A percentile compares a stretch with the other conserved stretches of the same genome.
phyloP scores from a whole-genome alignment of 106 monocot genomes.

The Apostasia ramifera region DNA sequence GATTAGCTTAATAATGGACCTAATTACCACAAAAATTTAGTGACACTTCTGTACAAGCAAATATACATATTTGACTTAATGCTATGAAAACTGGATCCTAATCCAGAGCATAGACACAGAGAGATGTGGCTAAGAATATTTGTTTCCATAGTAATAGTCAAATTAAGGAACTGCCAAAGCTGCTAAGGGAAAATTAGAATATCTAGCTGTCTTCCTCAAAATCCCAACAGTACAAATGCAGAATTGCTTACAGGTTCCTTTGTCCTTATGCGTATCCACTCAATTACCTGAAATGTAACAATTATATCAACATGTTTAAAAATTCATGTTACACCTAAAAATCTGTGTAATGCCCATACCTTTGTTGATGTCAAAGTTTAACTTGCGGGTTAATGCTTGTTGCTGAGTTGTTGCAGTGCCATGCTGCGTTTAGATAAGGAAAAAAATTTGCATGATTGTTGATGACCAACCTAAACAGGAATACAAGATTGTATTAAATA shows the following conservation, averaged over 20 bases:
- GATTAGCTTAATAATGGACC: neutral
- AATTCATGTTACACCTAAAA: neutral
- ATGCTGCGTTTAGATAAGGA: conserved; percentile 14
- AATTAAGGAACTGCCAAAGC: neutral
- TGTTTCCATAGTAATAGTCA: neutral
- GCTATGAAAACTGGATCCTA: neutral
- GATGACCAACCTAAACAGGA: neutral
- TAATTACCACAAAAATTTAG: neutral
- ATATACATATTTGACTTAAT: neutral
- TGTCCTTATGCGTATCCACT: conserved; percentile 5
- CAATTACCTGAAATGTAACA: conserved; percentile 27
- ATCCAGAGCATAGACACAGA: no score
- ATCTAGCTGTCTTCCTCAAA: neutral
- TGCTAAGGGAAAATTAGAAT: conserved; percentile 1
- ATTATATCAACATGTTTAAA: neutral
- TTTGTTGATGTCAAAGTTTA: conserved; percentile 54
- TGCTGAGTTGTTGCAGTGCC: conserved; percentile 22
- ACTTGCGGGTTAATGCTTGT: conserved; percentile 23
- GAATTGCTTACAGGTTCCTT: neutral
- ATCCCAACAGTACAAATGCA: conserved; percentile 3
- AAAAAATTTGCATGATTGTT: neutral
- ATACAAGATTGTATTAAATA: neutral
- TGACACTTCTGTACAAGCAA: neutral
- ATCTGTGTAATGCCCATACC: conserved; percentile 10
- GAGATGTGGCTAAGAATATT: neutral